A percentile compares a stretch with the other conserved stretches of the same genome.
Evolutionary conservation across 768 basidiomycete species (phyloP).

Genomic region (Clitopilus passeckerianus): DNA sequence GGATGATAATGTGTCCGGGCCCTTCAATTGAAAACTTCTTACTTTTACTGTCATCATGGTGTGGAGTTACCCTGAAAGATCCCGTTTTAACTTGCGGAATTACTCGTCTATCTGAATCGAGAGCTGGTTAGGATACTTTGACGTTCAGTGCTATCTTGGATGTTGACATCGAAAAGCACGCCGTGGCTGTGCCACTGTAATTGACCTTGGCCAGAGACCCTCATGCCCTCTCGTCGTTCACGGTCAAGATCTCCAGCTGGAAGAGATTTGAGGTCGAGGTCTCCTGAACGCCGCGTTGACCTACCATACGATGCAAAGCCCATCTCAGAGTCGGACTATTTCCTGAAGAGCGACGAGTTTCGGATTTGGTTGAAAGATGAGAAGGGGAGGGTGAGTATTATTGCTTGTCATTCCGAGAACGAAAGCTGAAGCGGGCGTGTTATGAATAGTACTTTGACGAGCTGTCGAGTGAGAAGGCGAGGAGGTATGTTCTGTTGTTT

Average conservation of each 20-base stretch:
- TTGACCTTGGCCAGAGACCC: background rate
- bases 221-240: conserved; percentile 33
- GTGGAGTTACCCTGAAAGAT: too few species aligned
- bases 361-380: conserved; percentile 79
- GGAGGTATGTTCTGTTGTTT: conserved; percentile 44
- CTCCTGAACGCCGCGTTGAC: conserved; percentile 34
- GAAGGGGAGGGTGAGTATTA: conserved; percentile 38
- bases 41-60: too few species aligned
- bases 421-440: conserved; percentile 1
- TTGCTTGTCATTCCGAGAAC: conserved; percentile 7
- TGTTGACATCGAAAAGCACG: too few species aligned
- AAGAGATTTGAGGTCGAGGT: conserved; percentile 31
- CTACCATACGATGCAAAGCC: conserved; percentile 55
- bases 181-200: background rate
- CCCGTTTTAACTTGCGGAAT: too few species aligned
- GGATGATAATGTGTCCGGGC: background rate
- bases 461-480: conserved; percentile 74
- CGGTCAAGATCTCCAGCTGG: conserved; percentile 26
- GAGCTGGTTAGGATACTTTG: too few species aligned
- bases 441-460: conserved; percentile 75
- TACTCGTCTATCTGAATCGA: too few species aligned
- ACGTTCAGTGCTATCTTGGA: too few species aligned
- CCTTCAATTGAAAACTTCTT: too few species aligned
- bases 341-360: conserved; percentile 84
- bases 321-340: conserved; percentile 84